Conservation (phyloP, 192 early-diverging fungal species). For the Diversispora eburnea region DNA sequence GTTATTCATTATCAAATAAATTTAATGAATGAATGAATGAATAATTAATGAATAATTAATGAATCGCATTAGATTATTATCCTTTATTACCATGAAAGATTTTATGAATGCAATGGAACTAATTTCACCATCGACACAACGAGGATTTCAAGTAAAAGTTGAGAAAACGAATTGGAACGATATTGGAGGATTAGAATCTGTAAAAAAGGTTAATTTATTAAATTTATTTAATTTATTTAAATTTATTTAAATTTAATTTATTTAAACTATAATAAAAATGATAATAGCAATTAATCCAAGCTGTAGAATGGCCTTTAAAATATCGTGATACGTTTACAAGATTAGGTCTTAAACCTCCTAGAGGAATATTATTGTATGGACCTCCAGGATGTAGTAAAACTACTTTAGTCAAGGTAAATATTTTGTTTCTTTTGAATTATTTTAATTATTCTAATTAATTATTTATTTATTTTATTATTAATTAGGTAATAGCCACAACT, state of each 20-base stretch:
- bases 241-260: neutral
- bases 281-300: constrained; percentile 62
- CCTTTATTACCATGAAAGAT: constrained; percentile 48
- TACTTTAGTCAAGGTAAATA: constrained; percentile 77
- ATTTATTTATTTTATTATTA: too few species aligned
- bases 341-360: constrained; percentile 76
- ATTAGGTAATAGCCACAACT: constrained; percentile 71
- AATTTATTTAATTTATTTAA: neutral
- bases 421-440: neutral
- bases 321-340: constrained; percentile 63
- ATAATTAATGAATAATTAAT: neutral
- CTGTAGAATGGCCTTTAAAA: constrained; percentile 85
- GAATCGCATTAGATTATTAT: neutral
- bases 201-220: constrained; percentile 60
- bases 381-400: constrained; percentile 99
- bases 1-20: too few species aligned
- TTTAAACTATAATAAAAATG: constrained; percentile 2
- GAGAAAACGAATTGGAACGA: constrained; percentile 72
- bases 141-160: constrained; percentile 61
- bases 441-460: neutral
- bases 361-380: constrained; percentile 92
- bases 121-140: constrained; percentile 69
- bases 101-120: constrained; percentile 62
- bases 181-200: constrained; percentile 80
- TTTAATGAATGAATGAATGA: too few species aligned